Evolutionary conservation across 1,284 basidiomycete species (phyloP).

Genomic region (Apiotrichum brassicae): DNA sequence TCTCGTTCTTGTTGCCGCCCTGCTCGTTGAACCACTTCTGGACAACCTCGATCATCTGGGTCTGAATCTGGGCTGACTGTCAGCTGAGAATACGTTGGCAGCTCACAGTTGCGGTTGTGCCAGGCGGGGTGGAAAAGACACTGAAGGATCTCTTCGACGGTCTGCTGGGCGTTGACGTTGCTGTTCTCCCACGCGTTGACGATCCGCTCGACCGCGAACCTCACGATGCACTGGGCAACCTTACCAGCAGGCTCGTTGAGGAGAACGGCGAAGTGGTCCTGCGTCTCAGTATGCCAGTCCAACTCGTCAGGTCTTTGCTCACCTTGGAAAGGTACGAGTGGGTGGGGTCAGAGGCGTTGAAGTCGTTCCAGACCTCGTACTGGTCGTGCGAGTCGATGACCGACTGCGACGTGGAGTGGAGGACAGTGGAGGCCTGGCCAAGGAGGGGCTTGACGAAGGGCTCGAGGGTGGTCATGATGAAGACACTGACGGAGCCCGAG

Average conservation of each 20-base stretch:
- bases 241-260: slow-evolving; percentile 62
- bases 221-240: slow-evolving; percentile 62
- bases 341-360: slow-evolving; percentile 71
- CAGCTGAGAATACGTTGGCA: slow-evolving; percentile 57
- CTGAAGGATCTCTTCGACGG: slow-evolving; percentile 64
- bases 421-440: slow-evolving; percentile 62
- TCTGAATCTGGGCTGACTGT: slow-evolving; percentile 71
- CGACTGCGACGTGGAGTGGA: slow-evolving; percentile 61
- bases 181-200: slow-evolving; percentile 78
- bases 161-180: slow-evolving; percentile 56
- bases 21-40: slow-evolving; percentile 54
- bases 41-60: slow-evolving; percentile 60
- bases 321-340: slow-evolving; percentile 55
- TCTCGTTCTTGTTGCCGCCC: slow-evolving; percentile 53
- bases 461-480: slow-evolving; percentile 73
- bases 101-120: slow-evolving; percentile 53
- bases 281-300: background rate
- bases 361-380: slow-evolving; percentile 71
- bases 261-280: slow-evolving; percentile 40
- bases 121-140: slow-evolving; percentile 87
- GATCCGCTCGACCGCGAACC: slow-evolving; percentile 51
- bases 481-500: slow-evolving; percentile 71
- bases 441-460: slow-evolving; percentile 65
- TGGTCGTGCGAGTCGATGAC: slow-evolving; percentile 75
- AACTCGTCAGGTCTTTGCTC: slow-evolving; percentile 28